These are phyloP conservation scores for Triticum dicoccoides DNA, from an alignment of 176 grass and related monocot genomes.

Conservation along the genomic window DNA sequence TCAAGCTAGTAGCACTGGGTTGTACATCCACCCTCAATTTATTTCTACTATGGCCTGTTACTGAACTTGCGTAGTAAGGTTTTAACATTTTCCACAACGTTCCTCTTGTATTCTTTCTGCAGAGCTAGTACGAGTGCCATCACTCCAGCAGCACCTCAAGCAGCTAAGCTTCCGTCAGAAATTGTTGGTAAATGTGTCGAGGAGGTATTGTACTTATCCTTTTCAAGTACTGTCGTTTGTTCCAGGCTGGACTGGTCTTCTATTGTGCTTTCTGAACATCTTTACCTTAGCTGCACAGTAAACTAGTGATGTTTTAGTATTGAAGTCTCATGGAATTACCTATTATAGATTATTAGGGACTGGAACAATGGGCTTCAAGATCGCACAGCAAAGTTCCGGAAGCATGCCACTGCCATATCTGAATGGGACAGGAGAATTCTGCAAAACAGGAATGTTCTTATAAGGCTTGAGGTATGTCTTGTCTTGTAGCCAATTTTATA, in stretches of 20 bases:
- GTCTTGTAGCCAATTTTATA: not conserved
- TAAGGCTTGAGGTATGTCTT: constrained; percentile 73
- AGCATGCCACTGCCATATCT: constrained; percentile 86
- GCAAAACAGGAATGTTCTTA: constrained; percentile 96
- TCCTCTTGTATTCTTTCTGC: constrained; percentile 13
- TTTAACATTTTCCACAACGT: constrained; percentile 18
- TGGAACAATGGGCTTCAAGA: constrained; percentile 99
- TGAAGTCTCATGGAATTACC: not conserved
- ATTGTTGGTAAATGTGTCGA: constrained; percentile 93
- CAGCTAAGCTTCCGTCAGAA: constrained; percentile 88
- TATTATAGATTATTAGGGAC: constrained; percentile 88
- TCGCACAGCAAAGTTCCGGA: constrained; percentile 86
- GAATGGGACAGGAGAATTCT: constrained; percentile 99
- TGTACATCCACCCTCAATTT: constrained; percentile 37
- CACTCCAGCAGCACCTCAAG: constrained; percentile 48
- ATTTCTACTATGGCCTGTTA: constrained; percentile 9
- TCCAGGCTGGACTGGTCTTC: not conserved
- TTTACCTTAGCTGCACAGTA: not conserved
- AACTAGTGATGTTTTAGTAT: not conserved
- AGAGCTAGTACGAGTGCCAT: constrained; percentile 56
- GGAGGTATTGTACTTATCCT: constrained; percentile 50
- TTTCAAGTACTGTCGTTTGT: not conserved
- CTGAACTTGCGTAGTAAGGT: not conserved
- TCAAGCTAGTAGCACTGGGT: constrained; percentile 75
- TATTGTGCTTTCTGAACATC: not conserved